phyloP scores from a whole-genome alignment of 345 rosid species.

The Stellera chamaejasme region DNA sequence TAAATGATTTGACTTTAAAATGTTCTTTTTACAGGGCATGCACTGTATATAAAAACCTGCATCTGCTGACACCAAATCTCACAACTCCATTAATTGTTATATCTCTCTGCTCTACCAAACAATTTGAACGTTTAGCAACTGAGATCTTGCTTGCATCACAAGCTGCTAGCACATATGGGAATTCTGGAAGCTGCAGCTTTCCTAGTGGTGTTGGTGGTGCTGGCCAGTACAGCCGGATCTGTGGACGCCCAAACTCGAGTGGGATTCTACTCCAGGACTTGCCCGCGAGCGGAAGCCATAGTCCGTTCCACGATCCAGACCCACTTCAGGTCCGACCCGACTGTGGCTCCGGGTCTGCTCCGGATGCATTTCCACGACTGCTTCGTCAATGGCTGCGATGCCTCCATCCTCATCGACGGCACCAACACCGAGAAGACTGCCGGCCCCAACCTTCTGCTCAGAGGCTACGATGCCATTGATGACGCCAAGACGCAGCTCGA shows the following conservation, averaged over 20 bases:
- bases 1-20: too few relatives aligned
- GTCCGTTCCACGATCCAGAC: slow-evolving; percentile 25
- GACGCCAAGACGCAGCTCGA: slow-evolving; percentile 45
- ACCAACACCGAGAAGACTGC: slow-evolving; percentile 40
- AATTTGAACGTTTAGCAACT: too few relatives aligned
- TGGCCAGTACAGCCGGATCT: slow-evolving; percentile 9
- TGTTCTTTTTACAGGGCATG: too few relatives aligned
- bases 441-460: slow-evolving; percentile 30
- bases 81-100: too few relatives aligned
- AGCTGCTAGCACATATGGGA: too few relatives aligned
- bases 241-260: slow-evolving; percentile 22
- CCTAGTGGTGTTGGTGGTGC: background rate
- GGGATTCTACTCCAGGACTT: slow-evolving; percentile 31
- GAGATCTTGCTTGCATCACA: too few relatives aligned
- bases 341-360: slow-evolving; percentile 36
- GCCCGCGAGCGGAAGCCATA: slow-evolving; percentile 40
- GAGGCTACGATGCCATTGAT: slow-evolving; percentile 40
- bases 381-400: slow-evolving; percentile 46
- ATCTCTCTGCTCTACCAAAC: too few relatives aligned
- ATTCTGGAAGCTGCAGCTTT: slow-evolving; percentile 1
- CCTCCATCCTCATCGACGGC: slow-evolving; percentile 37
- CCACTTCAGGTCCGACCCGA: slow-evolving; percentile 22
- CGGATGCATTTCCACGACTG: slow-evolving; percentile 60
- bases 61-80: too few relatives aligned
- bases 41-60: too few relatives aligned